phyloP scores from a whole-genome alignment of 805 yeast species.

The Lipomyces japonicus region DNA sequence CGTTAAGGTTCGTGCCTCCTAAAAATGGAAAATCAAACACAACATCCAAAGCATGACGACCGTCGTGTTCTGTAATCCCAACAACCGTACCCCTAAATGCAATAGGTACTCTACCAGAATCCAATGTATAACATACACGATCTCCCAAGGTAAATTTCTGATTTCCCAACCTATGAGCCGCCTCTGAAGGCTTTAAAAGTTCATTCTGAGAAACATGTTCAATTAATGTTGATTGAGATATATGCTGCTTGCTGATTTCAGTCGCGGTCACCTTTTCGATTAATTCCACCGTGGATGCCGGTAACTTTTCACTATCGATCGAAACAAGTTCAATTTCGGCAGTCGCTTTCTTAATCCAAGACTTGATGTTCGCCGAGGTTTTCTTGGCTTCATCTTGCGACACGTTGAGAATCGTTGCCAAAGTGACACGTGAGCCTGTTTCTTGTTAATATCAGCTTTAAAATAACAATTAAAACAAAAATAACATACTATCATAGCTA shows the following conservation, averaged over 20 bases:
- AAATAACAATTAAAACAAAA: too few species aligned
- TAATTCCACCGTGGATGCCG: conserved; percentile 57
- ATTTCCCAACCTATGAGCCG: conserved; percentile 63
- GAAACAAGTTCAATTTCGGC: conserved; percentile 55
- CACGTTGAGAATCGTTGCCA: conserved; percentile 4
- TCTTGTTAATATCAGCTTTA: not conserved
- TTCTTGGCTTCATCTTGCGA: conserved; percentile 33
- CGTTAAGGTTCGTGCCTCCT: conserved; percentile 78
- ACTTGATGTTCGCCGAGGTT: conserved; percentile 35
- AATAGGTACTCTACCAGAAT: conserved; percentile 83
- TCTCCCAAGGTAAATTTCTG: conserved; percentile 87
- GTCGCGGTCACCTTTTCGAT: conserved; percentile 59
- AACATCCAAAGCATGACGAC: conserved; percentile 50
- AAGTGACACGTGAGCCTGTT: too few species aligned
- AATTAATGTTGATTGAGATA: conserved; percentile 46
- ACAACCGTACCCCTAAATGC: conserved; percentile 89
- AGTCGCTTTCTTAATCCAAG: conserved; percentile 43
- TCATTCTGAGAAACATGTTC: conserved; percentile 83
- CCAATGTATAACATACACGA: conserved; percentile 77
- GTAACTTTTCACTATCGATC: conserved; percentile 72
- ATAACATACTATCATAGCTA: too few species aligned
- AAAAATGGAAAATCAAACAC: conserved; percentile 79
- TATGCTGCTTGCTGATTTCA: conserved; percentile 35
- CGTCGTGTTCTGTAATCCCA: conserved; percentile 33
- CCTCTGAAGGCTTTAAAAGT: conserved; percentile 67